A percentile compares a stretch with the other conserved stretches of the same genome.
Evolutionary conservation across 2,329 filamentous ascomycete genomes (phyloP).

Genomic region (Tolypocladium paradoxum): DNA sequence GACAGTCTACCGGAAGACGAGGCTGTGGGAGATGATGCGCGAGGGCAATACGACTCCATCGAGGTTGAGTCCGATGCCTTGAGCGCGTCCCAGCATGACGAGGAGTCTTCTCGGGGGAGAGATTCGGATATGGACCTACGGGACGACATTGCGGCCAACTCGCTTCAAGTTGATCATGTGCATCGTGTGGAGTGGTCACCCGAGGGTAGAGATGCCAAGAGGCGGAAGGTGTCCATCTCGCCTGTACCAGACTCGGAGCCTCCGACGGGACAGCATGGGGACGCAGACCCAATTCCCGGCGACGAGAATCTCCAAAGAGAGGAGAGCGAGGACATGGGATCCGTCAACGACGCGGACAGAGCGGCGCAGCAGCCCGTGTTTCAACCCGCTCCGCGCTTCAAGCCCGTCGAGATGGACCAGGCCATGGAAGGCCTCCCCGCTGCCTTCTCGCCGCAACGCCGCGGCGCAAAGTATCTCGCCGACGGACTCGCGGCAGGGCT

Average conservation of each 20-base stretch:
- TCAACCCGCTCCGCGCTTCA: slow-evolving; percentile 28
- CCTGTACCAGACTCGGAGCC: slow-evolving; percentile 9
- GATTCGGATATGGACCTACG: neutral
- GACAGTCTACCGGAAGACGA: neutral
- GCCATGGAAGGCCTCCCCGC: slow-evolving; percentile 12
- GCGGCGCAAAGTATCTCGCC: slow-evolving; percentile 22
- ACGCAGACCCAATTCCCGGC: neutral
- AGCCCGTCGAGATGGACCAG: slow-evolving; percentile 14
- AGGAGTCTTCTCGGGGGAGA: neutral
- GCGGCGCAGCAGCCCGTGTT: slow-evolving; percentile 24
- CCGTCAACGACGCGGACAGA: neutral
- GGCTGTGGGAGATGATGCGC: neutral
- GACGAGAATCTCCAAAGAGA: neutral
- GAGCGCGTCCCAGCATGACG: neutral
- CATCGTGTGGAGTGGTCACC: neutral
- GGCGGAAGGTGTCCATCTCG: slow-evolving; percentile 10
- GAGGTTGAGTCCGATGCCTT: slow-evolving; percentile 5
- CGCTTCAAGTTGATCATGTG: neutral
- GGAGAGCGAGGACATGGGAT: neutral
- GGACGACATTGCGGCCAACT: neutral
- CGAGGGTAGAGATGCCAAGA: slow-evolving; percentile 7
- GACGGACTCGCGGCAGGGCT: slow-evolving; percentile 27
- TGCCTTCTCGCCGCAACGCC: slow-evolving; percentile 25
- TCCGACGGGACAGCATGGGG: neutral
- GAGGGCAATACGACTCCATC: slow-evolving; percentile 7